Evolutionary conservation across 2,329 filamentous ascomycete genomes (phyloP).

Genomic region (Ceratocystiopsis sp.): DNA sequence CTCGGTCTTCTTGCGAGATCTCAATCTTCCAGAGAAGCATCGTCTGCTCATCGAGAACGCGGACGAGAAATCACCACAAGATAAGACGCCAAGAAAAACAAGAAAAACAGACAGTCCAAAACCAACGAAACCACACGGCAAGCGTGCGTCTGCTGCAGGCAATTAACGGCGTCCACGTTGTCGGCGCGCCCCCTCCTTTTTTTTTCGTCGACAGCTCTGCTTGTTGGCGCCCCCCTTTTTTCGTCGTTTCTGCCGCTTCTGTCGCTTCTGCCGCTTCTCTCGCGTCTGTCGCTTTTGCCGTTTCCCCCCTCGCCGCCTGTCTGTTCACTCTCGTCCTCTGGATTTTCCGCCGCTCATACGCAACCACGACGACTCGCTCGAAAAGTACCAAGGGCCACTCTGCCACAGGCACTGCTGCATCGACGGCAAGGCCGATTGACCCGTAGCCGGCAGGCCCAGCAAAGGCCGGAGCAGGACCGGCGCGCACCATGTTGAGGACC

Average conservation of each 20-base stretch:
- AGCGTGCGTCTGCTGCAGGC: slow-evolving; percentile 4
- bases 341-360: slow-evolving; percentile 1
- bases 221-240: background rate
- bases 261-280: background rate
- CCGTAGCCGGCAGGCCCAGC: too few relatives aligned
- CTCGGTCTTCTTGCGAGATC: background rate
- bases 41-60: background rate
- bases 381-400: too few relatives aligned
- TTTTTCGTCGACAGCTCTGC: too few relatives aligned
- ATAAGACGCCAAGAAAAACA: background rate
- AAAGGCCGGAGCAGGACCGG: too few relatives aligned
- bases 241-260: background rate
- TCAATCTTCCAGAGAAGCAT: background rate
- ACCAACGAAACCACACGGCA: background rate
- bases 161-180: slow-evolving; percentile 10
- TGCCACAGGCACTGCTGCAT: too few relatives aligned
- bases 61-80: background rate
- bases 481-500: too few relatives aligned
- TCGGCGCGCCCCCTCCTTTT: background rate
- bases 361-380: too few relatives aligned
- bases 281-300: background rate
- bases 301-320: background rate
- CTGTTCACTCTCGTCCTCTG: too few relatives aligned
- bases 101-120: background rate
- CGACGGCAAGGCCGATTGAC: too few relatives aligned